Percentiles rank a stretch among this genome's conserved stretches.
Evolutionary conservation across 225 moss, liverwort and hornwort species (phyloP).

Genomic region (Ulota crispa): DNA sequence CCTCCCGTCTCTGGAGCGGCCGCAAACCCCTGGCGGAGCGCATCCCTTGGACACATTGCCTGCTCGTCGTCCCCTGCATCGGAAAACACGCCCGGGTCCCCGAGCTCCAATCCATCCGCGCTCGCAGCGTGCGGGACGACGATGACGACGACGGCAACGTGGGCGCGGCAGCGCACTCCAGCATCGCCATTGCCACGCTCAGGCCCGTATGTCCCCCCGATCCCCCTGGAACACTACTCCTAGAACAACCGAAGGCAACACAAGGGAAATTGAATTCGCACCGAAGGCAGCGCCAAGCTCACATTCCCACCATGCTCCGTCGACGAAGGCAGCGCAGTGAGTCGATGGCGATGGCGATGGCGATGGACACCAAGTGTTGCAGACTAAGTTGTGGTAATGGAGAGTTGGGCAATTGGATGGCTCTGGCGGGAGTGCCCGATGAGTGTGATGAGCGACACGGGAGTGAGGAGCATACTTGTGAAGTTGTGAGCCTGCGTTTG

Average conservation of each 20-base stretch:
- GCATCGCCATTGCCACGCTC: constrained; percentile 46
- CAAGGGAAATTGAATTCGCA: no score
- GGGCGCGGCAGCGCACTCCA: constrained; percentile 35
- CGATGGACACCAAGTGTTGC: neutral
- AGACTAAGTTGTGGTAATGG: neutral
- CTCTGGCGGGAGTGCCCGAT: neutral
- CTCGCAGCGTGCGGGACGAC: constrained; percentile 9
- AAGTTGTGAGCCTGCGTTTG: neutral
- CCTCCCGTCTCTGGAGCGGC: neutral
- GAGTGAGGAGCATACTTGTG: neutral
- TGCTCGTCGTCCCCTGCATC: neutral
- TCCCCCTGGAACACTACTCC: neutral
- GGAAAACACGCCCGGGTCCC: constrained; percentile 26
- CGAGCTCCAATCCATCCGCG: constrained; percentile 1
- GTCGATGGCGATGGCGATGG: neutral
- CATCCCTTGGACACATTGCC: constrained; percentile 24
- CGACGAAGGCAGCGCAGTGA: neutral
- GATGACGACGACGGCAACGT: constrained; percentile 31
- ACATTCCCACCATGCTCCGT: constrained; percentile 23
- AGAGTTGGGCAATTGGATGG: neutral
- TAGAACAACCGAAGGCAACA: no score
- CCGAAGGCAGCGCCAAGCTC: neutral
- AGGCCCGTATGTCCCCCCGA: neutral
- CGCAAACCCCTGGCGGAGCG: neutral
- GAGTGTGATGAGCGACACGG: neutral